These are phyloP conservation scores for Litsea cubeba DNA, from an alignment of 164 flowering plant genomes.

Conservation along the genomic window DNA sequence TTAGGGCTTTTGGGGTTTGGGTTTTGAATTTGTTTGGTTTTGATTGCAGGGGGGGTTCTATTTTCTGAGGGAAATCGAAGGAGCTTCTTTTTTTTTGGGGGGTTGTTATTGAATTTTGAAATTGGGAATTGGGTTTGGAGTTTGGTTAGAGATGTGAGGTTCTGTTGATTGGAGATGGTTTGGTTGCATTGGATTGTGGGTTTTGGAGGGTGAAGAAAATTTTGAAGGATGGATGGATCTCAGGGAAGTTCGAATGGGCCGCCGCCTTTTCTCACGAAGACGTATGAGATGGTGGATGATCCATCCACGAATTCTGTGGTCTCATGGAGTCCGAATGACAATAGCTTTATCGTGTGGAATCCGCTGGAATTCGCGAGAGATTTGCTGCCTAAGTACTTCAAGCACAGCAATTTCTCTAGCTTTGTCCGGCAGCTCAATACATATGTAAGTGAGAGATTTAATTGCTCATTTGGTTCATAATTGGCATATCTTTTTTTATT, in stretches of 20 bases:
- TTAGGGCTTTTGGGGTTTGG: background rate
- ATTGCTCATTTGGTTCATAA: background rate
- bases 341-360: slow-evolving; percentile 61
- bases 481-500: background rate
- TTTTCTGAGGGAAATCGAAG: background rate
- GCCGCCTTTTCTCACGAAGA: slow-evolving; percentile 57
- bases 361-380: slow-evolving; percentile 53
- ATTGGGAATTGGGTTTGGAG: background rate
- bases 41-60: background rate
- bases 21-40: background rate
- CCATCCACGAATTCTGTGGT: slow-evolving; percentile 38
- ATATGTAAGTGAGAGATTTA: slow-evolving; percentile 35
- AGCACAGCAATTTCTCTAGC: slow-evolving; percentile 74
- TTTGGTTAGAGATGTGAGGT: background rate
- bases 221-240: slow-evolving; percentile 37
- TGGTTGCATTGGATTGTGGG: slow-evolving; percentile 5
- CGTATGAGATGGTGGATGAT: slow-evolving; percentile 69
- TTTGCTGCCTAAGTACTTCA: slow-evolving; percentile 62
- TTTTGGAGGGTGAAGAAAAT: background rate
- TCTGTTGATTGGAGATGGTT: background rate
- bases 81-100: background rate
- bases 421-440: slow-evolving; percentile 73
- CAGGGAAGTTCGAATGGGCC: slow-evolving; percentile 43
- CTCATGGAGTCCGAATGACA: slow-evolving; percentile 44
- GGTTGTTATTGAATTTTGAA: background rate